A percentile compares a stretch with the other conserved stretches of the same genome.
Conservation (phyloP, 768 basidiomycete genomes). For the Fomitopsis pulvina region DNA sequence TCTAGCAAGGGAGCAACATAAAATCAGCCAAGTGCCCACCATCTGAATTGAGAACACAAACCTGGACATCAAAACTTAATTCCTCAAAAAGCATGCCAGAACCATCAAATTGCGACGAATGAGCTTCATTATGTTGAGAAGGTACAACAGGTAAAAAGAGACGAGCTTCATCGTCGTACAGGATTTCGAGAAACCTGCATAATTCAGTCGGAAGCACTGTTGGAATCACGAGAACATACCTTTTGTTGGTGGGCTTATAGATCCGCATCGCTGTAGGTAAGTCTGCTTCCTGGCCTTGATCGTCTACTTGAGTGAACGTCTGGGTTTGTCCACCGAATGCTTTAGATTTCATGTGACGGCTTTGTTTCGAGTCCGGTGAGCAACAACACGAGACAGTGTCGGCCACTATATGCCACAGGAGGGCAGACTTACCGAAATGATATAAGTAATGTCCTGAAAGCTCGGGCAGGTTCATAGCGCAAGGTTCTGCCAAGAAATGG, state of each 20-base stretch:
- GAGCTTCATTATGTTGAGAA: background rate
- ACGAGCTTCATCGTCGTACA: slow-evolving; percentile 52
- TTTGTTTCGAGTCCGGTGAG: too few species aligned
- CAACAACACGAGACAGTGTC: too few species aligned
- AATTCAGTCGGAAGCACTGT: slow-evolving; percentile 19
- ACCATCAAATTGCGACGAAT: slow-evolving; percentile 19
- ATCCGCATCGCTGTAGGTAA: slow-evolving; percentile 50
- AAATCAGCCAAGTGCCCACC: background rate
- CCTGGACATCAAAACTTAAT: slow-evolving; percentile 54
- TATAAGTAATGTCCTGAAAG: slow-evolving; percentile 65
- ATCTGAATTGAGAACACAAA: too few species aligned
- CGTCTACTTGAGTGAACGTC: background rate
- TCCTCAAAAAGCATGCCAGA: slow-evolving; percentile 45
- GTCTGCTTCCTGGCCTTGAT: background rate
- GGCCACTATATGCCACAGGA: too few species aligned
- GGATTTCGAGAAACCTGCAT: slow-evolving; percentile 9
- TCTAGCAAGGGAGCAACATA: slow-evolving; percentile 27
- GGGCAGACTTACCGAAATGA: slow-evolving; percentile 55
- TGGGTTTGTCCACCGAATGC: background rate
- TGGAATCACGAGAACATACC: slow-evolving; percentile 22
- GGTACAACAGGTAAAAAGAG: background rate
- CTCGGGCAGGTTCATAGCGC: slow-evolving; percentile 74
- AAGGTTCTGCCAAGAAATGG: slow-evolving; percentile 67
- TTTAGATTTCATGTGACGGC: background rate
- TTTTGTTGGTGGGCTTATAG: slow-evolving; percentile 44